Base-by-base conservation (phyloP, 169 alveolate species). In the Plasmodium gallinaceum region DNA sequence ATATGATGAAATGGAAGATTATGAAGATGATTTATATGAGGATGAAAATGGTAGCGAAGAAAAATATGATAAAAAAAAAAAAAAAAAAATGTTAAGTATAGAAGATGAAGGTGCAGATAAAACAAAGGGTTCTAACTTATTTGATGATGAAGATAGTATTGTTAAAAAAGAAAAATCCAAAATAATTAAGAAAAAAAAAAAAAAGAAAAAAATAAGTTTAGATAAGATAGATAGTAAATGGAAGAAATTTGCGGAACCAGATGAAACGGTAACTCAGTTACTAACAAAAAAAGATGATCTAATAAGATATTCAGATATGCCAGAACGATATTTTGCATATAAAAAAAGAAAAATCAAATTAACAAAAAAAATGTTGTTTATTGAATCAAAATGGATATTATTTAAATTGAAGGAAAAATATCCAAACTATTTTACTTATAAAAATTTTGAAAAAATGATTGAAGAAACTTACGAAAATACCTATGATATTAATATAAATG, bases 321-420 rank as follows among this genome's bases (percentile, higher is more conserved):
- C 96, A 9, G 96, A 94, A 57, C 88, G 96, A 37, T 88, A 76
- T 60, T 71, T 86, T 37, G 8, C 32, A 18, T 87, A 87, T 58
- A 68, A 26, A 57, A 74, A 60, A 14, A 71, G 88, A 66, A 71
- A 88, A 74, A 9, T 10, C 7, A 85, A 94, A 6, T 45, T 90
- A 76, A 90, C 58, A 10, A 92, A 92, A 72, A 74, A 94, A 16
- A 54, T 88, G 22, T 51, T 92, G n/a, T 68, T 62, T n/a, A 87
- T 92, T 5, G 96, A 94, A 71, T 85, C 96, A 7, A 90, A 76
- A 54, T 94, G 96, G 96, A 92, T 94, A 32, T 8, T 92, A 60
- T 57, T 57, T 16, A 88, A 94, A 51, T 80, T 94, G 54, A 70
- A 90, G 32, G 76, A 57, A 24, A 94, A 94, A 71, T 94, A 92